Evolutionary conservation across 768 basidiomycete species (phyloP).

Genomic region (Suillus luteus): DNA sequence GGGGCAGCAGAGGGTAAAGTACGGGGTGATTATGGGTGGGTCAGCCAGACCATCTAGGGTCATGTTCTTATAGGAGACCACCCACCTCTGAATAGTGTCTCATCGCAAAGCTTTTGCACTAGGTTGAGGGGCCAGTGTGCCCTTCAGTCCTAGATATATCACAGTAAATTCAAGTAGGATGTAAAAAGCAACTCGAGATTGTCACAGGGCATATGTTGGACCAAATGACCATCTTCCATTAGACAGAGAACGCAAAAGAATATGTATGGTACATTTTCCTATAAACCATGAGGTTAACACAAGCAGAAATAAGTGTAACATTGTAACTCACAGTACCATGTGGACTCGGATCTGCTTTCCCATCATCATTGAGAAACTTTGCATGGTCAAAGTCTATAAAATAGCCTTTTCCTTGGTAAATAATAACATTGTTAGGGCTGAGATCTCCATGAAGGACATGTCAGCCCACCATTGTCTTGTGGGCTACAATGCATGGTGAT

Average conservation of each 20-base stretch:
- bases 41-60: background rate
- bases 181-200: background rate
- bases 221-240: background rate
- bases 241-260: background rate
- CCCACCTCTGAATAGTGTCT: background rate
- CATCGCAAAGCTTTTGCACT: background rate
- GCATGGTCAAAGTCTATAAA: background rate
- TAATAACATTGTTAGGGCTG: background rate
- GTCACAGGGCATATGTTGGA: background rate
- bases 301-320: background rate
- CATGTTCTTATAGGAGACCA: background rate
- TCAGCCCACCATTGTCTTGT: background rate
- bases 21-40: background rate
- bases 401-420: background rate
- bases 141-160: background rate
- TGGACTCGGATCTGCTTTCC: background rate
- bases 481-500: conserved; percentile 1
- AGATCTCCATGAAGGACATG: background rate
- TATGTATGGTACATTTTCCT: conserved; percentile 1
- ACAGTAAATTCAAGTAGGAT: background rate
- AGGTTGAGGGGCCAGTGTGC: background rate
- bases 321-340: background rate
- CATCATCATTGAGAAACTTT: background rate
- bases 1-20: background rate
- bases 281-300: background rate